A percentile compares a stretch with the other conserved stretches of the same genome.
Conservation (phyloP, 352 stramenopile species). For the Pythium angustatum region DNA sequence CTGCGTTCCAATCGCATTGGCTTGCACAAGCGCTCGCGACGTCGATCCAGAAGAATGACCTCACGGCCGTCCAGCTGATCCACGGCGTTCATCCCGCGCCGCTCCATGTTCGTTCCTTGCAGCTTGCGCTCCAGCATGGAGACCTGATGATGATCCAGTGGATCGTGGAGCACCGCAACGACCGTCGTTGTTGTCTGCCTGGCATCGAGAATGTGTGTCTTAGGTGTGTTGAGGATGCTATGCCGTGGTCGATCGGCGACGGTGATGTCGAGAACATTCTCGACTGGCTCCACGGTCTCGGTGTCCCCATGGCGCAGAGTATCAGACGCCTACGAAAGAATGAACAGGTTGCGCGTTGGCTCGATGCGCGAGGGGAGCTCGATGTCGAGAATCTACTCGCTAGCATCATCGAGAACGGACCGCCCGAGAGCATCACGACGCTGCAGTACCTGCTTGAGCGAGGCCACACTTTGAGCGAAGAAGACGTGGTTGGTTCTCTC, state of each 20-base stretch:
- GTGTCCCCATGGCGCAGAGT: background rate
- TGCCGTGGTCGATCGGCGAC: background rate
- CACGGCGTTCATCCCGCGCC: conserved; percentile 1
- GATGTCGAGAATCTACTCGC: background rate
- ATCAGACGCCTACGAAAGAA: background rate
- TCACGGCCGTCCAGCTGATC: conserved; percentile 3
- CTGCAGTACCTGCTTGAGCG: background rate
- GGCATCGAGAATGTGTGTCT: background rate
- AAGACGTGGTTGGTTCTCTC: background rate
- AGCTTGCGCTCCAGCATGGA: conserved; percentile 6
- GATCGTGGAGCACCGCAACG: conserved; percentile 9
- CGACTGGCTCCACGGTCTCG: background rate
- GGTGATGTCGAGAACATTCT: background rate
- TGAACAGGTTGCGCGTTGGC: background rate
- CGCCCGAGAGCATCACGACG: background rate
- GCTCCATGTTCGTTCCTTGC: conserved; percentile 5
- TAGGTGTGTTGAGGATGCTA: background rate
- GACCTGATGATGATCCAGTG: conserved; percentile 12
- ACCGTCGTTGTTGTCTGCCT: background rate
- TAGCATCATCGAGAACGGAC: background rate
- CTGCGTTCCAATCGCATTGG: background rate
- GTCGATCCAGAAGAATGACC: conserved; percentile 7
- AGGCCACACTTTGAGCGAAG: background rate
- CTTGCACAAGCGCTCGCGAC: background rate
- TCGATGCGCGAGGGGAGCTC: background rate